Base-by-base conservation (phyloP, 2,329 filamentous ascomycete species). In the Gaeumannomyces tritici region DNA sequence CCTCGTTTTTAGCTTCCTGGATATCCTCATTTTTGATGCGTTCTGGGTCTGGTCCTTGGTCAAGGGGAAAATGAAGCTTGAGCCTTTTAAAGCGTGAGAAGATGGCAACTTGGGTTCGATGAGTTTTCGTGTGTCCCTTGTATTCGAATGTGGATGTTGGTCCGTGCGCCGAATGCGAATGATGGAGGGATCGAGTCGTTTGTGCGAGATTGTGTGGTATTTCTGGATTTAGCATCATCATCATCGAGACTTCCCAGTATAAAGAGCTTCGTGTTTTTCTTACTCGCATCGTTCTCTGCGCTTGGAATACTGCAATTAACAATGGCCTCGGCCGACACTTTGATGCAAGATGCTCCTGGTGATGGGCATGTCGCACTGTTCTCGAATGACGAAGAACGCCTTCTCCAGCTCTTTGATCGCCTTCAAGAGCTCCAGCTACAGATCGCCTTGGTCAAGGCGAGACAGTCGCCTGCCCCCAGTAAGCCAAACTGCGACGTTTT, bases 361-460 rank as follows among this genome's bases (percentile, higher is more conserved):
- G 59, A 18, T n/a, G 59, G 3, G 2, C 35, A 18, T 8, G 13
- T 28, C 42, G 67, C 67, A 9, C 62, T 81, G 9, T 77, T 93
- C 56, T 89, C 87, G 1, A 80, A 84, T 47, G 80, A 83, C 64
- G 91, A 96, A 74, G 77, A 81, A 68, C 80, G 80, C 66, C 81
- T 89, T 31, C 77, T 95, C 47, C 80, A 85, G 55, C 80, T 93
- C 59, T 89, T 91, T 73, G 87, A 92, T 71, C 82, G 83, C 66
- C 77, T 91, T 29, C 85, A 88, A 69, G 85, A 90, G 71, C 79
- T 93, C 57, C 84, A 87, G 69, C 76, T 93, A 27, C 88, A 95
- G 75, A 83, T 87, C 62, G 87, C 87, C 51, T 79, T 95, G 54
- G 74, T 92, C 15, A 79, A 75, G 57, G 81, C 81, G 5, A 79